A percentile compares a stretch with the other conserved stretches of the same genome.
These are phyloP conservation scores for Tetrapisispora pingtungensis DNA, from an alignment of 805 yeast genomes.

Conservation along the genomic window DNA sequence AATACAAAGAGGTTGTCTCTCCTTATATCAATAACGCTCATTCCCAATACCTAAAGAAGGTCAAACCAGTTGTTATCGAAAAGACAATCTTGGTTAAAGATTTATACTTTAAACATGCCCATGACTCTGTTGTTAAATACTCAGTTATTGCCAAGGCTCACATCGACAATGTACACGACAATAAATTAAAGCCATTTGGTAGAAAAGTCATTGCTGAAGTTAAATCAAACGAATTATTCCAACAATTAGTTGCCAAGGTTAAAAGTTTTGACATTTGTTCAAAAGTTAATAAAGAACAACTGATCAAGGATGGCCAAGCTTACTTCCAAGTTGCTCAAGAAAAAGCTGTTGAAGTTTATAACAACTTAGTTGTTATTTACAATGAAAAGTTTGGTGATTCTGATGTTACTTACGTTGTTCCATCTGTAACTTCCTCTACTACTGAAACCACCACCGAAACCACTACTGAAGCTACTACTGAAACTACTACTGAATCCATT, in stretches of 20 bases:
- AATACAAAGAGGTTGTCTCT: conserved; percentile 11
- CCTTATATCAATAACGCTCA: conserved; percentile 7
- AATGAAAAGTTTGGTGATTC: background rate
- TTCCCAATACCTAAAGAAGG: conserved; percentile 1
- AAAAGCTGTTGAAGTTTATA: background rate
- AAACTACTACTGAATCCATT: background rate
- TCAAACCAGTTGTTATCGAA: conserved; percentile 5
- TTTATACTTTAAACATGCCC: background rate
- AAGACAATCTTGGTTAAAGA: background rate
- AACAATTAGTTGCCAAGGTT: background rate
- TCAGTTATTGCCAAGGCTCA: background rate
- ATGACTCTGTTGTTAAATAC: background rate
- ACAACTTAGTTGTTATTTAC: background rate
- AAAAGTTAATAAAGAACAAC: background rate
- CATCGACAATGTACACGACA: background rate
- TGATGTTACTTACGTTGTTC: background rate
- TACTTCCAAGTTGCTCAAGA: background rate
- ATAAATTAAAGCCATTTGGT: conserved; percentile 1
- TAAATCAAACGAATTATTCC: background rate
- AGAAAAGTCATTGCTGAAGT: background rate
- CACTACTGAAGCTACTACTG: background rate
- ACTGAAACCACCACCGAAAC: background rate
- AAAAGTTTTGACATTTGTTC: background rate
- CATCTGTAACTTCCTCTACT: background rate
- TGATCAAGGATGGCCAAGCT: background rate